A percentile compares a stretch with the other conserved stretches of the same genome.
These are phyloP conservation scores for Trametes maxima DNA, from an alignment of 768 basidiomycete species.

Conservation along the genomic window DNA sequence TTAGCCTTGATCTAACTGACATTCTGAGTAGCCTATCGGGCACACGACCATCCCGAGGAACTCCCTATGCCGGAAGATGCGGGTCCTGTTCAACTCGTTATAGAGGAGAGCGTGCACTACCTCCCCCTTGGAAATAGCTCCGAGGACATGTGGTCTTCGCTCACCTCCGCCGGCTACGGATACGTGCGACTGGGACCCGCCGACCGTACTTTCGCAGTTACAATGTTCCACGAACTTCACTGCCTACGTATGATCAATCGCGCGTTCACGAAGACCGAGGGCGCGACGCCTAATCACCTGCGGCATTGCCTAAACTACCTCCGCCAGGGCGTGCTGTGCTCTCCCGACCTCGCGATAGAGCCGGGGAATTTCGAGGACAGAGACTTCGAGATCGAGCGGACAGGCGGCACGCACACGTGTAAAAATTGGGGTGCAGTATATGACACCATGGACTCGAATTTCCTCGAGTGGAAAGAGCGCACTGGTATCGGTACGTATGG, in stretches of 20 bases:
- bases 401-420: conserved; percentile 30
- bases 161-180: too few species aligned
- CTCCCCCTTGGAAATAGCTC: too few species aligned
- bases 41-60: too few species aligned
- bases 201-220: too few species aligned
- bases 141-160: too few species aligned
- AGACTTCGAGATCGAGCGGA: conserved; percentile 21
- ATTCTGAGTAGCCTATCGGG: too few species aligned
- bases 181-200: too few species aligned
- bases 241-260: conserved; percentile 35
- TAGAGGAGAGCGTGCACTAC: too few species aligned
- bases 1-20: too few species aligned
- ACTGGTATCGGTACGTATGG: too few species aligned
- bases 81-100: too few species aligned
- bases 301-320: conserved; percentile 40
- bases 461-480: not conserved
- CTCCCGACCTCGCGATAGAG: conserved; percentile 36
- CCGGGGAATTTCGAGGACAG: conserved; percentile 25
- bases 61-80: too few species aligned
- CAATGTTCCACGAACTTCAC: conserved; percentile 38
- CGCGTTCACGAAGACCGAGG: conserved; percentile 13
- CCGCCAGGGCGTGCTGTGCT: conserved; percentile 36
- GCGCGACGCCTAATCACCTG: conserved; percentile 10
- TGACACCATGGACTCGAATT: conserved; percentile 26
- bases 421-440: conserved; percentile 33